Evolutionary conservation across 139 green algal species (phyloP).

Genomic region (Monoraphidium neglectum): DNA sequence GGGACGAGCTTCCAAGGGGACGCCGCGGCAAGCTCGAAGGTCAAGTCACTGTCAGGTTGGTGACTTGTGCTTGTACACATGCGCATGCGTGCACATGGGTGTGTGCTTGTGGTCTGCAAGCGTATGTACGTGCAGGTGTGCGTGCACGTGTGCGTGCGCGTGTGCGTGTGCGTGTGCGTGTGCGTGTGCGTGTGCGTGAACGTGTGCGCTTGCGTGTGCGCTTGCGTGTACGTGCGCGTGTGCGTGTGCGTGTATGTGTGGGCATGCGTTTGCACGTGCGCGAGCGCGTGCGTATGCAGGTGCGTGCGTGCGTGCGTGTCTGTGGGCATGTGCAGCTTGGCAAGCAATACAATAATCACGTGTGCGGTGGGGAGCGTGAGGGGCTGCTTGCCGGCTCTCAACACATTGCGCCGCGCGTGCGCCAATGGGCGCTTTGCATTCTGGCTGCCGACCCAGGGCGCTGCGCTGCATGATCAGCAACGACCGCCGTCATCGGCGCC

Average conservation of each 20-base stretch:
- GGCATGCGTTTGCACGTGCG: not conserved
- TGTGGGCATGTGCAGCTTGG: not conserved
- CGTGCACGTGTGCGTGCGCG: slow-evolving; percentile 3
- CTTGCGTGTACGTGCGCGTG: not conserved
- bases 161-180: too few relatives aligned
- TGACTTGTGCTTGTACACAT: not conserved
- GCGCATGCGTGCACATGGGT: not conserved
- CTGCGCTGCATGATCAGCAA: too few relatives aligned
- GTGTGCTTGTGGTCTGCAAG: not conserved
- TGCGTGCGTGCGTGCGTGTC: not conserved
- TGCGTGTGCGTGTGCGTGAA: too few relatives aligned
- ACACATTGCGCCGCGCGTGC: too few relatives aligned
- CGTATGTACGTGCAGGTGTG: not conserved
- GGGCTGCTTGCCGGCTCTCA: too few relatives aligned
- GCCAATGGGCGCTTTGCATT: too few relatives aligned
- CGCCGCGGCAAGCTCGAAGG: not conserved
- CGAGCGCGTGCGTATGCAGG: too few relatives aligned
- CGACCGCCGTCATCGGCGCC: too few relatives aligned
- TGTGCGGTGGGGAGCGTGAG: too few relatives aligned
- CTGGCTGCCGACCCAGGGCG: too few relatives aligned
- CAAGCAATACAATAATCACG: too few relatives aligned
- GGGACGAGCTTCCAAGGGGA: not conserved
- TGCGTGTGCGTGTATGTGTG: not conserved
- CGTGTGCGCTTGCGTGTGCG: not conserved
- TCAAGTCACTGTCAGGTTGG: slow-evolving; percentile 19